These are phyloP conservation scores for Sporobolomyces phaffii DNA, from an alignment of 768 basidiomycete genomes.

Conservation along the genomic window DNA sequence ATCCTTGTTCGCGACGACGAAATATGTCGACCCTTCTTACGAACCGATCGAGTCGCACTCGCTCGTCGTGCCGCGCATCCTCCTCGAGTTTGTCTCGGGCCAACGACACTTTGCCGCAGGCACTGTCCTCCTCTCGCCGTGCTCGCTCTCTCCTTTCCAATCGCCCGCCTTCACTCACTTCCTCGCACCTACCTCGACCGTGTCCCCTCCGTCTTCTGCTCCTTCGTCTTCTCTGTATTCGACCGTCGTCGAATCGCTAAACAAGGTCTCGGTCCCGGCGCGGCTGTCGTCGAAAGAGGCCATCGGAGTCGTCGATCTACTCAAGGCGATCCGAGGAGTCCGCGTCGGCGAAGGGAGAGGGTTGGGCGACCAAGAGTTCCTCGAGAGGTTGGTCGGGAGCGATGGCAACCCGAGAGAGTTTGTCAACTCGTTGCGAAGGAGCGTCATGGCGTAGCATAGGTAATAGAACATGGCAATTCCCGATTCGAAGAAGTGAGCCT, in stretches of 20 bases:
- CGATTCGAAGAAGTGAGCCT: too few species aligned
- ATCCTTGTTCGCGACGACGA: conserved; percentile 21
- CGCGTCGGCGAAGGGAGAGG: conserved; percentile 10
- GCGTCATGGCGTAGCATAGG: background rate
- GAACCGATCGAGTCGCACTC: conserved; percentile 21
- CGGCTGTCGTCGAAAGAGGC: conserved; percentile 26
- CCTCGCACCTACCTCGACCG: background rate
- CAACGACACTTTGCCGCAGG: conserved; percentile 13
- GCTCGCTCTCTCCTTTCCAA: background rate
- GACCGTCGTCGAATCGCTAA: background rate
- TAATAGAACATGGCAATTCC: background rate
- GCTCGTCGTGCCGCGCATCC: conserved; percentile 34
- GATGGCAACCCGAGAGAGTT: conserved; percentile 35
- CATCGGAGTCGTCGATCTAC: conserved; percentile 24
- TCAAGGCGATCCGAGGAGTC: conserved; percentile 15
- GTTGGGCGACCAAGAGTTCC: conserved; percentile 33
- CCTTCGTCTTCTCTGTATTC: background rate
- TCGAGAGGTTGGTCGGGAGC: conserved; percentile 27
- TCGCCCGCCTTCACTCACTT: conserved; percentile 17
- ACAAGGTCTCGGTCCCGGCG: conserved; percentile 1
- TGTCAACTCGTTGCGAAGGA: conserved; percentile 4
- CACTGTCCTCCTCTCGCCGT: conserved; percentile 19
- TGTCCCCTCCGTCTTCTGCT: background rate
- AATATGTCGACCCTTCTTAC: conserved; percentile 35
- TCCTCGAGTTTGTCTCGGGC: conserved; percentile 31